Evolutionary conservation across 495 filamentous ascomycete genomes (phyloP).

Genomic region (Hyaloscypha variabilis): DNA sequence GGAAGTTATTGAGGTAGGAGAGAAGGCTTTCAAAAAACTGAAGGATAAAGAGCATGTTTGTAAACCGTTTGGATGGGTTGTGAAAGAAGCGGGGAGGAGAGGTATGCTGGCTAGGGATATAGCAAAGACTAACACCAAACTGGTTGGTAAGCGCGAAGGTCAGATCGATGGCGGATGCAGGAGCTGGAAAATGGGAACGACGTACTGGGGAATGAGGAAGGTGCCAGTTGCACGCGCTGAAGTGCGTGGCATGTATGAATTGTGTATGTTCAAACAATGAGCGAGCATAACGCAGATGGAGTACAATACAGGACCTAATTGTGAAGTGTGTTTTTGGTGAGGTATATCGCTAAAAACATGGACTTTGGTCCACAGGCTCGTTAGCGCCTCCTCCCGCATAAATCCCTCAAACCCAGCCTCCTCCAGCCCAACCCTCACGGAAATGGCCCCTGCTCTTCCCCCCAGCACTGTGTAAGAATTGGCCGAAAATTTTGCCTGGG

Average conservation of each 20-base stretch:
- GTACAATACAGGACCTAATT: no score
- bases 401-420: no score
- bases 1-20: conserved; percentile 76
- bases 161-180: conserved; percentile 36
- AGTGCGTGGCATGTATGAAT: conserved; percentile 86
- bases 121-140: no score
- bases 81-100: conserved; percentile 67
- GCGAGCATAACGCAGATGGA: no score
- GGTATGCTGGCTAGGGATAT: conserved; percentile 66
- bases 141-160: conserved; percentile 28
- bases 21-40: conserved; percentile 56
- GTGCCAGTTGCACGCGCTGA: conserved; percentile 76
- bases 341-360: no score
- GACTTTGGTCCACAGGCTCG: no score
- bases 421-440: no score
- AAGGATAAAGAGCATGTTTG: conserved; percentile 33
- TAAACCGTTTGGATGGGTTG: conserved; percentile 62
- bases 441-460: no score
- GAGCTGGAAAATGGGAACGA: conserved; percentile 88
- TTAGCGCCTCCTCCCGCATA: no score
- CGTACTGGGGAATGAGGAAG: conserved; percentile 89
- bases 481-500: no score
- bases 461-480: no score
- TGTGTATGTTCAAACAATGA: conserved; percentile 78
- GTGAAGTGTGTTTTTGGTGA: no score